Conservation (phyloP, 805 yeast species). For the Starmera dryadoides region DNA sequence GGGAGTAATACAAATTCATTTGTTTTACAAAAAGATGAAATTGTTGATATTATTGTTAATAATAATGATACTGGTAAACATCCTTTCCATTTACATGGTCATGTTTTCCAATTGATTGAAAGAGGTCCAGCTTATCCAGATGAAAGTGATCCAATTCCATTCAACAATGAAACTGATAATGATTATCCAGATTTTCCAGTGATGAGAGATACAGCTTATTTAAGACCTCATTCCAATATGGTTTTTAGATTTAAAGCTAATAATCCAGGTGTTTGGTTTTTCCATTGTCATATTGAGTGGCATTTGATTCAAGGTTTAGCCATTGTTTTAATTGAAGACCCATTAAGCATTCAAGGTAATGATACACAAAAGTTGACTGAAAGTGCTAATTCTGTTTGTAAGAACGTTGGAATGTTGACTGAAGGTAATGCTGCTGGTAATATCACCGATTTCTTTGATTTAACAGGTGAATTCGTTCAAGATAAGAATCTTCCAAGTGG, state of each 20-base stretch:
- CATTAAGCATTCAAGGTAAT: constrained; percentile 51
- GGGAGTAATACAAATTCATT: constrained; percentile 77
- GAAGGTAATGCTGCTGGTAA: constrained; percentile 91
- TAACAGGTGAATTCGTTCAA: constrained; percentile 73
- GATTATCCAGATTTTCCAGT: constrained; percentile 69
- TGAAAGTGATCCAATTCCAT: constrained; percentile 47
- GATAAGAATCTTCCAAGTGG: constrained; percentile 65
- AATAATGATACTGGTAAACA: constrained; percentile 88
- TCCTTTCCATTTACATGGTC: constrained; percentile 97
- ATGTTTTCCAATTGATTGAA: constrained; percentile 70
- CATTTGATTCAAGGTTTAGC: constrained; percentile 94
- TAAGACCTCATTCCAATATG: constrained; percentile 77
- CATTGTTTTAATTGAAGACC: constrained; percentile 75
- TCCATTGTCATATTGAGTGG: constrained; percentile 99
- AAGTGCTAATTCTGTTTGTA: constrained; percentile 55
- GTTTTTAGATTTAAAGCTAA: constrained; percentile 84
- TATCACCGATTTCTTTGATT: constrained; percentile 52
- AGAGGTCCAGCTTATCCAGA: constrained; percentile 53
- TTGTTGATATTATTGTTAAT: constrained; percentile 77
- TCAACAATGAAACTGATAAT: constrained; percentile 42
- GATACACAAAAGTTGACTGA: constrained; percentile 52
- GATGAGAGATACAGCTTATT: constrained; percentile 76
- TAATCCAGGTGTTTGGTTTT: constrained; percentile 97
- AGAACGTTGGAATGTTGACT: constrained; percentile 40
- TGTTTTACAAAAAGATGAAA: constrained; percentile 47